These are phyloP conservation scores for Aristolochia fimbriata DNA, from an alignment of 164 flowering plant genomes.

Conservation along the genomic window DNA sequence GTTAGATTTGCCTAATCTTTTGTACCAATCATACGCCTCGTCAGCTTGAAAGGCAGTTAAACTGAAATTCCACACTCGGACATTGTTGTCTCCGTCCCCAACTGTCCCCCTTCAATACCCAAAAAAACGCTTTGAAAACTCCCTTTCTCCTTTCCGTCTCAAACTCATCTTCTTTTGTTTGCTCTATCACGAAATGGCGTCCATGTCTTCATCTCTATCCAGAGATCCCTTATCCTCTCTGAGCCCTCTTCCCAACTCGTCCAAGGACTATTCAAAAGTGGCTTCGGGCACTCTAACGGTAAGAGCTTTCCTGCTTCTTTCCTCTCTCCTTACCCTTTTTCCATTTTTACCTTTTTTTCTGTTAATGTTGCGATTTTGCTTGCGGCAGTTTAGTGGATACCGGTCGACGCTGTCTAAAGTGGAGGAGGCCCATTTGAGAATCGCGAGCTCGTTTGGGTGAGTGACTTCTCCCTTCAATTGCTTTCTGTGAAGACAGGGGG, in stretches of 20 bases:
- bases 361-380: slow-evolving; percentile 6
- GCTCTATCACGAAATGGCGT: slow-evolving; percentile 9
- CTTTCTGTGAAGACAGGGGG: background rate
- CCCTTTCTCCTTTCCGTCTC: no score
- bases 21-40: no score
- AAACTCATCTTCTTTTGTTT: no score
- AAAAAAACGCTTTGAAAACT: no score
- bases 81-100: no score
- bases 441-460: slow-evolving; percentile 24
- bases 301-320: background rate
- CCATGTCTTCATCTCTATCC: slow-evolving; percentile 4
- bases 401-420: slow-evolving; percentile 17
- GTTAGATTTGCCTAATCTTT: no score
- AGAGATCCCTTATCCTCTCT: slow-evolving; percentile 7
- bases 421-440: slow-evolving; percentile 27
- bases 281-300: slow-evolving; percentile 9
- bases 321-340: background rate
- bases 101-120: no score
- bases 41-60: no score
- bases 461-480: slow-evolving; percentile 3
- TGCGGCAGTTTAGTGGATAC: slow-evolving; percentile 31
- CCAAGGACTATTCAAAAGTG: slow-evolving; percentile 2
- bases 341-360: background rate
- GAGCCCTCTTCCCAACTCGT: background rate
- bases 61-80: no score